phyloP scores from a whole-genome alignment of 768 basidiomycete species.

The Calocera viscosa region DNA sequence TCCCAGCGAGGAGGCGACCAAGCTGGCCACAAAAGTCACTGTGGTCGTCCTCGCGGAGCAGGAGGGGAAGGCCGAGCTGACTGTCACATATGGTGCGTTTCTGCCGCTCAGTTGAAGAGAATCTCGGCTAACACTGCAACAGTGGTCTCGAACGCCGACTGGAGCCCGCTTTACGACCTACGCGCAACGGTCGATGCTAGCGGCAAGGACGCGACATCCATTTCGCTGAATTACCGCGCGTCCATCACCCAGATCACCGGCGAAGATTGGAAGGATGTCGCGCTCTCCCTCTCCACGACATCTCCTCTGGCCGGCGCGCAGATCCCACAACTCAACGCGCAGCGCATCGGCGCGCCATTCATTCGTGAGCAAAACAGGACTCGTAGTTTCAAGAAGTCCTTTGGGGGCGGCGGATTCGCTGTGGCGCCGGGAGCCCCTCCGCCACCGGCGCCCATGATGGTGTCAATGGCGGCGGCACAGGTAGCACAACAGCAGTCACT shows the following conservation, averaged over 20 bases:
- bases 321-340: constrained; percentile 14
- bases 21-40: constrained; percentile 27
- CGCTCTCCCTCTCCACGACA: constrained; percentile 42
- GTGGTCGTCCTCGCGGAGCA: constrained; percentile 35
- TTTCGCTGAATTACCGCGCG: constrained; percentile 45
- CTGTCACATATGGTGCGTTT: constrained; percentile 42
- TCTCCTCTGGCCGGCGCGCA: constrained; percentile 16
- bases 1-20: neutral
- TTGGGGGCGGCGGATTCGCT: no score
- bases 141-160: constrained; percentile 40
- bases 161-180: constrained; percentile 48
- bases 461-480: no score
- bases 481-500: no score
- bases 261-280: constrained; percentile 45
- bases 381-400: no score
- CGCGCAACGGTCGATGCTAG: constrained; percentile 33
- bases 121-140: neutral
- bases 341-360: constrained; percentile 8
- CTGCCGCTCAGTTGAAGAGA: neutral
- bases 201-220: constrained; percentile 28
- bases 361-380: neutral
- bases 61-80: constrained; percentile 32
- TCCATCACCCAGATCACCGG: constrained; percentile 43
- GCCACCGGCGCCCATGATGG: no score
- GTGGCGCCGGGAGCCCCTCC: no score